Conservation (phyloP, 2,329 filamentous ascomycete species). For the Calonectria multiphialidica region DNA sequence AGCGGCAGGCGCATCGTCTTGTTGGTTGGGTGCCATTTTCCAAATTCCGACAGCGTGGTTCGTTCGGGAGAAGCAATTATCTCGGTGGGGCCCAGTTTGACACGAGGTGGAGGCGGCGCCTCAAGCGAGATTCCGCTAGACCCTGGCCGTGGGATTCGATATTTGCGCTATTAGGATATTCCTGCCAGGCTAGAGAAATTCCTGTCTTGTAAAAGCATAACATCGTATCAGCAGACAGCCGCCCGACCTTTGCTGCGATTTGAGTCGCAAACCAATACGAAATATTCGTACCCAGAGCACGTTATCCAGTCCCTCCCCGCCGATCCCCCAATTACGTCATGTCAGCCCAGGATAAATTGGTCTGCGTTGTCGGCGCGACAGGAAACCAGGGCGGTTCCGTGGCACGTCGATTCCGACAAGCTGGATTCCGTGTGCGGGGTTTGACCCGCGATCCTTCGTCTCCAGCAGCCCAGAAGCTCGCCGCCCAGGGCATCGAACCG, state of each 20-base stretch:
- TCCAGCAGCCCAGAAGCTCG: conserved; percentile 54
- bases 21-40: background rate
- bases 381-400: conserved; percentile 66
- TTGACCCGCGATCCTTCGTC: conserved; percentile 60
- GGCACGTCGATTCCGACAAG: conserved; percentile 58
- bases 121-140: background rate
- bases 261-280: background rate
- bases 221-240: background rate
- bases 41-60: background rate
- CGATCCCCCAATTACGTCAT: background rate
- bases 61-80: background rate
- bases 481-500: conserved; percentile 56
- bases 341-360: conserved; percentile 47
- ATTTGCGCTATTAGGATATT: background rate
- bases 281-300: background rate
- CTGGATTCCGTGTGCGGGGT: conserved; percentile 59
- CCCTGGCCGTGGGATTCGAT: background rate
- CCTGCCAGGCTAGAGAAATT: background rate
- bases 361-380: conserved; percentile 61
- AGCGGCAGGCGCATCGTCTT: conserved; percentile 14
- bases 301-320: background rate
- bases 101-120: background rate
- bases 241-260: background rate
- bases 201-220: background rate
- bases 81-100: background rate